Base-by-base conservation (phyloP, 2,329 filamentous ascomycete genomes). In the Chaetomiaceae sp. region DNA sequence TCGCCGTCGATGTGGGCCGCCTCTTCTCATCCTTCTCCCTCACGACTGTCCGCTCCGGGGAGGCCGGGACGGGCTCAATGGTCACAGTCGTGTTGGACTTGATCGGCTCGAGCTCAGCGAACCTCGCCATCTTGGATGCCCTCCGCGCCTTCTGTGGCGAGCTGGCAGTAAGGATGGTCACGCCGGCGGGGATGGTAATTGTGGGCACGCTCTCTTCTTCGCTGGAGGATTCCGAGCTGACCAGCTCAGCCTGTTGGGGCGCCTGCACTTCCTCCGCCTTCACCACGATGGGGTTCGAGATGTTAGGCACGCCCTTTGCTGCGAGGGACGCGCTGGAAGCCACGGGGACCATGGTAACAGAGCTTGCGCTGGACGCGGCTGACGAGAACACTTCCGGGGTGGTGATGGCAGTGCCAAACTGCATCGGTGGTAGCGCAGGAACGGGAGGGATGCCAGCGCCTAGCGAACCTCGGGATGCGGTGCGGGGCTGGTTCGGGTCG, bases 31-130 rank as follows among this genome's bases (percentile, higher is more conserved):
- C 50, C 11, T 18, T 10, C 34, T 32, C 18, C 24, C 22, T 24
- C 7, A 22, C n/a, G n/a, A n/a, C 17, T 51, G 22, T 9, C 22
- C 9, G 22, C 22, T 24, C 52, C 38, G 36, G 38, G 19, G 33
- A 47, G n/a, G 17, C 44, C 46, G 12, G 46, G 27, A 11, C 32
- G n/a, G 41, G 30, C 12, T 42, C 42, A n/a, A 35, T 51, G 17
- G 40, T 55, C 4, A 40, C 38, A 0, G 47, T 57, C 1, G 57
- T 34, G 38, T 56, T 47, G 3, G 63, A 59, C n/a, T 61, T 54
- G 39, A 65, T 63, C 7, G 56, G 56, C 38, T 62, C 60, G 14
- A 63, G 42, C 36, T 64, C 63, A 1, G 58, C 53, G 44, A 64
- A 61, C n/a, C 58, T 54, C n/a, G 57, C 53, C 38, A 53, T 47